phyloP scores from a whole-genome alignment of 371 early-diverging fungal species.

The Mucor circinelloides region DNA sequence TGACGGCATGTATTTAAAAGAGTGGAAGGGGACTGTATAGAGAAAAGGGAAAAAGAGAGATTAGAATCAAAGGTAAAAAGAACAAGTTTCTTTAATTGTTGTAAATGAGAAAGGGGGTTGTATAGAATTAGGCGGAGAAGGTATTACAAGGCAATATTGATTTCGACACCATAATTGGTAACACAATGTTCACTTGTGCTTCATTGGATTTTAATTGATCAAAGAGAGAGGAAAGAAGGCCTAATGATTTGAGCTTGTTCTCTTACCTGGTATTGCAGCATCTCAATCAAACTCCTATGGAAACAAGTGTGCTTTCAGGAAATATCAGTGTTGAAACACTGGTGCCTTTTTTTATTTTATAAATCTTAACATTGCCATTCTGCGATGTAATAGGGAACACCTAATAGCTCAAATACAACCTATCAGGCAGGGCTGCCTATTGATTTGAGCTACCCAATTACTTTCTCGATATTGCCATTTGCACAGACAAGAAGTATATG shows the following conservation, averaged over 20 bases:
- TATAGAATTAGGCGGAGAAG: background rate
- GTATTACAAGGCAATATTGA: background rate
- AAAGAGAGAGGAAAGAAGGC: background rate
- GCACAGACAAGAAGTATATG: too few species aligned
- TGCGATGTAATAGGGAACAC: too few species aligned
- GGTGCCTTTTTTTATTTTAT: background rate
- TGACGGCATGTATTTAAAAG: background rate
- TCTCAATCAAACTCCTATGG: background rate
- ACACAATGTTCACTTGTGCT: constrained; percentile 3
- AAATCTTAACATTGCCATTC: too few species aligned
- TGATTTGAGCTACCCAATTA: too few species aligned
- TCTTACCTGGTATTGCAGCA: background rate
- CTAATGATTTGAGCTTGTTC: background rate
- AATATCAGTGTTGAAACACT: background rate
- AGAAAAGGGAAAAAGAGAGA: background rate
- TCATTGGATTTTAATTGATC: background rate
- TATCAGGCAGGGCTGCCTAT: too few species aligned
- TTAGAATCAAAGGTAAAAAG: too few species aligned
- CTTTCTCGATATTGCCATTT: too few species aligned
- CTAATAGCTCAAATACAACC: too few species aligned
- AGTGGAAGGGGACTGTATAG: background rate
- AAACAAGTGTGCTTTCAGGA: background rate
- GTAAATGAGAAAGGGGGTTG: background rate
- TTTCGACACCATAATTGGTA: constrained; percentile 1
- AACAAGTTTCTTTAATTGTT: background rate